These are phyloP conservation scores for Gastroboletus turbinatus DNA, from an alignment of 1,284 basidiomycete genomes.

Conservation along the genomic window DNA sequence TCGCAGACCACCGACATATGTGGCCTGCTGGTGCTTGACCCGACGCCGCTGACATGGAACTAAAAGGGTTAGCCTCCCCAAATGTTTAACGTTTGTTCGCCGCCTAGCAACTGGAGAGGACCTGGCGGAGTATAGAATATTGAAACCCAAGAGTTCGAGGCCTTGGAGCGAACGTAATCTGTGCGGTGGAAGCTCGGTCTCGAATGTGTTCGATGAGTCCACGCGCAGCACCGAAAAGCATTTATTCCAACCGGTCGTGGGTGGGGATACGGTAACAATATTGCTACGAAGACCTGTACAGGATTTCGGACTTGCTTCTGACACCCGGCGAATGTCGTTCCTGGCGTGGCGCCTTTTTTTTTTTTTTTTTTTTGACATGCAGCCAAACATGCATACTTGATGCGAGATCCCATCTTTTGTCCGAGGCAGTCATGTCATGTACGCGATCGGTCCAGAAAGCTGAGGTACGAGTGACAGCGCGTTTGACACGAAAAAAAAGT, in stretches of 20 bases:
- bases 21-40: conserved; percentile 23
- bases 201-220: neutral
- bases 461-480: neutral
- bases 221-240: neutral
- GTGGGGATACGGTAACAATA: neutral
- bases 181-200: neutral
- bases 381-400: conserved; percentile 16
- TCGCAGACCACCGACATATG: conserved; percentile 33
- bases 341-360: conserved; percentile 23
- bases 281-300: conserved; percentile 1
- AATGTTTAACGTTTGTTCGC: conserved; percentile 5
- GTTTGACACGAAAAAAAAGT: neutral
- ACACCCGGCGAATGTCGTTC: conserved; percentile 8
- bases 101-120: conserved; percentile 32
- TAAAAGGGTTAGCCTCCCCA: conserved; percentile 22
- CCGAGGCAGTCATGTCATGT: neutral
- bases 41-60: conserved; percentile 34
- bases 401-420: conserved; percentile 21
- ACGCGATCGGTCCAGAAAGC: neutral
- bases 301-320: neutral
- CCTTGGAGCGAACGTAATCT: conserved; percentile 7
- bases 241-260: neutral
- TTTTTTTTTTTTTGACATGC: conserved; percentile 21
- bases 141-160: conserved; percentile 2
- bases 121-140: conserved; percentile 22